Percentiles rank a stretch among this genome's conserved stretches.
Conservation (phyloP, 768 basidiomycete genomes). For the Amanita molliuscula region DNA sequence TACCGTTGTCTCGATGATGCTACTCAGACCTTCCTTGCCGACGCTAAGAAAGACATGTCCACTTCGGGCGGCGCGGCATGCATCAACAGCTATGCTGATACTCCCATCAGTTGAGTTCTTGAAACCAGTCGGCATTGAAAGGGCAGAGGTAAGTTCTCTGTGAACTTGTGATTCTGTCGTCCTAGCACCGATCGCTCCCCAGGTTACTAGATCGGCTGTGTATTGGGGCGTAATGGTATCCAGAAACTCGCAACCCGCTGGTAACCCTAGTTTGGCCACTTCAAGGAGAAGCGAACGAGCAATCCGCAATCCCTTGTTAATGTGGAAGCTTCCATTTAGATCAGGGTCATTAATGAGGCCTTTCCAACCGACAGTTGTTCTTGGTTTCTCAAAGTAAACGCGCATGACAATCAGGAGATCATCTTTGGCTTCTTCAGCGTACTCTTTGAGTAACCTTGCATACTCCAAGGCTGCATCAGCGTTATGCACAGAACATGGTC, state of each 20-base stretch:
- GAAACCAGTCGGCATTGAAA: slow-evolving; percentile 97
- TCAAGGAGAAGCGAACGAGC: slow-evolving; percentile 85
- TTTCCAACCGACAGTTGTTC: slow-evolving; percentile 98
- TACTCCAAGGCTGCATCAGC: slow-evolving; percentile 81
- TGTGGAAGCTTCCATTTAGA: slow-evolving; percentile 87
- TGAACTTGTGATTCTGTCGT: slow-evolving; percentile 93
- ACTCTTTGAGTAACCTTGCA: slow-evolving; percentile 66
- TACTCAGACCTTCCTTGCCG: slow-evolving; percentile 91
- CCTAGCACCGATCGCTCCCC: slow-evolving; percentile 94
- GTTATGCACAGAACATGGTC: slow-evolving; percentile 94
- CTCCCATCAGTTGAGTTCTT: slow-evolving; percentile 97
- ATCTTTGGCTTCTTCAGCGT: slow-evolving; percentile 70
- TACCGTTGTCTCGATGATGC: slow-evolving; percentile 91
- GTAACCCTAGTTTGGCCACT: slow-evolving; percentile 82
- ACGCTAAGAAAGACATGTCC: slow-evolving; percentile 96
- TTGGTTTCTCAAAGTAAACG: slow-evolving; percentile 95
- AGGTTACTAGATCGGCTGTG: slow-evolving; percentile 81
- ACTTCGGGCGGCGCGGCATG: slow-evolving; percentile 82
- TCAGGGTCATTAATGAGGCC: slow-evolving; percentile 97
- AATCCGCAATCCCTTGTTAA: slow-evolving; percentile 89
- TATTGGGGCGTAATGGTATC: slow-evolving; percentile 65
- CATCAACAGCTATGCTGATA: slow-evolving; percentile 87
- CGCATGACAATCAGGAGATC: slow-evolving; percentile 96
- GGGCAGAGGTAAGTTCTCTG: slow-evolving; percentile 74
- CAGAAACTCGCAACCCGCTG: slow-evolving; percentile 95